Conservation (phyloP, 139 green algal species). For the Picochlorum sp. region DNA sequence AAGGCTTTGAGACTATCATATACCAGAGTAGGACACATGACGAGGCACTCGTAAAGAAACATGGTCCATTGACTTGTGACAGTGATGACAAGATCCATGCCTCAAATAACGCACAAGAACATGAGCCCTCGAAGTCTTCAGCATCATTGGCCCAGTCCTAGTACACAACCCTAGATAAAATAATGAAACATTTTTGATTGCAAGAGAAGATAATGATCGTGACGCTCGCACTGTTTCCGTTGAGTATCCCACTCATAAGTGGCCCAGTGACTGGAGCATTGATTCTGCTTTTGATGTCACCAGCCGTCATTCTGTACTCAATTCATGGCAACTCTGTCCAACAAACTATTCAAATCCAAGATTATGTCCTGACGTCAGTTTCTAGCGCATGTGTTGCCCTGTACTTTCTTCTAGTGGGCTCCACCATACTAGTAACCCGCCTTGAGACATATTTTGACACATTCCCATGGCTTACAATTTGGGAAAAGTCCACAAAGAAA, state of each 20-base stretch:
- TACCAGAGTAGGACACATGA: too few species aligned
- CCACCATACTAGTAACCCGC: slow-evolving; percentile 9
- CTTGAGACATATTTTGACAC: slow-evolving; percentile 21
- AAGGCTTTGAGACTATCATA: too few species aligned
- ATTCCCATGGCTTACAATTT: slow-evolving; percentile 19
- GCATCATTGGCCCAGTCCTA: too few species aligned
- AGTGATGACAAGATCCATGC: too few species aligned
- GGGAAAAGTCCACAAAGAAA: background rate
- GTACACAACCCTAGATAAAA: too few species aligned
- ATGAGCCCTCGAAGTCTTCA: too few species aligned
- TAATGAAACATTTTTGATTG: too few species aligned
- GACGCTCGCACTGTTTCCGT: background rate
- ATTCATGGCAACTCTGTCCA: background rate
- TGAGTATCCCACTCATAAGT: slow-evolving; percentile 2
- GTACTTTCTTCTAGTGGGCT: slow-evolving; percentile 10
- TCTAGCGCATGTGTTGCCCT: background rate
- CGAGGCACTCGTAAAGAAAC: too few species aligned
- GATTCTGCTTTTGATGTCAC: background rate
- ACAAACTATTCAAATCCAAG: background rate
- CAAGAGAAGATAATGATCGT: background rate
- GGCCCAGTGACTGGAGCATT: background rate
- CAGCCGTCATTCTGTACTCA: background rate
- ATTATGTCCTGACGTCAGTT: background rate
- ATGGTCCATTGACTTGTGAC: too few species aligned
- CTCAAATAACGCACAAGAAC: too few species aligned